phyloP scores from a whole-genome alignment of 306 rosid species.

The Argentina anserina region DNA sequence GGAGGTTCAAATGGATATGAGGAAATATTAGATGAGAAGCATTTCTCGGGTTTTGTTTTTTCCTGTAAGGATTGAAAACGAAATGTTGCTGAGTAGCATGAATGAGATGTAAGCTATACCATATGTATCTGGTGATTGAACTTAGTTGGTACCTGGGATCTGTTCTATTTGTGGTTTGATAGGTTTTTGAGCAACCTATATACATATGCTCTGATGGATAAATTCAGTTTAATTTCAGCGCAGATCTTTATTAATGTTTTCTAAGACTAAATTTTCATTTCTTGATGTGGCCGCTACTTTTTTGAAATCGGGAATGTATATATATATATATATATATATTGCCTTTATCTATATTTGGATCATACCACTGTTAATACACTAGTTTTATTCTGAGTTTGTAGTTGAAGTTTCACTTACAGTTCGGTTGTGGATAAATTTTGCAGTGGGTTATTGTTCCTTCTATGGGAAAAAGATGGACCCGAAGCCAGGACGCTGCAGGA shows the following conservation, averaged over 20 bases:
- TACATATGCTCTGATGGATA: not conserved
- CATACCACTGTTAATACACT: not conserved
- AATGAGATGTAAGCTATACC: too few species aligned
- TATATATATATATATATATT: too few species aligned
- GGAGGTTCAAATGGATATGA: too few species aligned
- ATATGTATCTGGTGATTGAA: too few species aligned
- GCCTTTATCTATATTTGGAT: not conserved
- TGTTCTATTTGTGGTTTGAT: too few species aligned
- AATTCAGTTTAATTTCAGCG: not conserved
- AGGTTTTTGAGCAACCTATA: too few species aligned
- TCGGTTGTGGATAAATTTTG: not conserved
- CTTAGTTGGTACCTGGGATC: too few species aligned
- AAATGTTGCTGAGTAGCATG: too few species aligned
- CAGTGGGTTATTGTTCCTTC: slow-evolving; percentile 71
- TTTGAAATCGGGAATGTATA: not conserved
- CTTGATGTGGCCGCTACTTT: not conserved
- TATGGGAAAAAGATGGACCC: slow-evolving; percentile 92
- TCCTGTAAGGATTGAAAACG: too few species aligned
- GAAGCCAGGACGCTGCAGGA: slow-evolving; percentile 83
- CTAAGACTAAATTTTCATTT: too few species aligned
- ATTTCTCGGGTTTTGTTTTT: too few species aligned
- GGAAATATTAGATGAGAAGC: too few species aligned
- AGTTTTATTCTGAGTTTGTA: not conserved
- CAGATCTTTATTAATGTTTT: not conserved
- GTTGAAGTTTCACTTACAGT: not conserved